Conservation (phyloP, 352 stramenopile species). For the Globisporangium perplexum region DNA sequence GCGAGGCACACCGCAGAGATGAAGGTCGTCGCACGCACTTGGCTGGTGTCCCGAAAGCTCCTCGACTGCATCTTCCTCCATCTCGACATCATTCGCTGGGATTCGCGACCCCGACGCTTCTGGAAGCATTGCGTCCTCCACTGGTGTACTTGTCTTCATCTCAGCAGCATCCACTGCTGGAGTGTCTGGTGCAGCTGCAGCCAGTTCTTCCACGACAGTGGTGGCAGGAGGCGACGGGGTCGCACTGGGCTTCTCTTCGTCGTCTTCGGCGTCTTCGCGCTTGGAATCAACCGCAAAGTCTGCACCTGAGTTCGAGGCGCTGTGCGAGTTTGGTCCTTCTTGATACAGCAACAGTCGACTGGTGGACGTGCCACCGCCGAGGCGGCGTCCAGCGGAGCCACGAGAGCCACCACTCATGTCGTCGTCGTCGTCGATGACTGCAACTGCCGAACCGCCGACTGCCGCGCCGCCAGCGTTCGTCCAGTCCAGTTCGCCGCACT, state of each 20-base stretch:
- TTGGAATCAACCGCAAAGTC: background rate
- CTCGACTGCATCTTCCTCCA: conserved; percentile 8
- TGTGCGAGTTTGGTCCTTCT: background rate
- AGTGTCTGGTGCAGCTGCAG: background rate
- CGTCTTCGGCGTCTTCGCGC: background rate
- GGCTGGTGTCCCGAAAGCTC: conserved; percentile 6
- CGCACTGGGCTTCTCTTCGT: background rate
- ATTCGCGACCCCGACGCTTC: background rate
- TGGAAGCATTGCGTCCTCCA: background rate
- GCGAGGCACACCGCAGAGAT: background rate
- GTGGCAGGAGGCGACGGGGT: no score
- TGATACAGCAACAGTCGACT: conserved; percentile 23
- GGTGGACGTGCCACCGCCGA: conserved; percentile 29
- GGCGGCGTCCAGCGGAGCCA: conserved; percentile 14
- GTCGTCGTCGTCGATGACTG: conserved; percentile 15
- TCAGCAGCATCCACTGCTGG: background rate
- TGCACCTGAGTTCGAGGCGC: no score
- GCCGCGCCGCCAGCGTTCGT: conserved; percentile 32
- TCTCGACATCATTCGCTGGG: conserved; percentile 13
- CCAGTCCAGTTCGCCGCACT: conserved; percentile 72
- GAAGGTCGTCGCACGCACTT: conserved; percentile 2
- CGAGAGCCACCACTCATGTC: background rate
- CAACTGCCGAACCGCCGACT: conserved; percentile 23
- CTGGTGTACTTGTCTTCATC: background rate
- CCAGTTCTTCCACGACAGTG: background rate